Evolutionary conservation across 177 flowering plant species (phyloP).

Genomic region (Telopea speciosissima): DNA sequence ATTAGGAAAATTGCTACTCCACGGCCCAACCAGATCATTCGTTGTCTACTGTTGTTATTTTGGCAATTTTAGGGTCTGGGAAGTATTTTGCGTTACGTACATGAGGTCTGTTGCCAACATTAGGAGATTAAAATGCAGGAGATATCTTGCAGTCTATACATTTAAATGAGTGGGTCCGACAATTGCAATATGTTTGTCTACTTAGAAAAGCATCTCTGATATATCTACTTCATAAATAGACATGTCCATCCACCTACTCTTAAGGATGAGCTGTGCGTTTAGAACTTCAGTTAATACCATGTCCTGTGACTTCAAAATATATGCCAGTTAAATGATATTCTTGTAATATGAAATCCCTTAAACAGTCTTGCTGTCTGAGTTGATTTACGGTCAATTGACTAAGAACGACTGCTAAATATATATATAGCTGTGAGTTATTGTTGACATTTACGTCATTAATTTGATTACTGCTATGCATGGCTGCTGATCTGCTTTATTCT

Average conservation of each 20-base stretch:
- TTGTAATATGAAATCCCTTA: too few species aligned
- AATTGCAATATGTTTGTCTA: background rate
- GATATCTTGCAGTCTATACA: too few species aligned
- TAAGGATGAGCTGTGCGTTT: background rate
- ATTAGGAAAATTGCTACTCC: too few species aligned
- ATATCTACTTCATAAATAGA: background rate
- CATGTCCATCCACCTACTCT: background rate
- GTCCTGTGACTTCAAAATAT: background rate
- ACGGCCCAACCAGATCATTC: too few species aligned
- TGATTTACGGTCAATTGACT: background rate
- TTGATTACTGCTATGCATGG: background rate
- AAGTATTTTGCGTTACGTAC: too few species aligned
- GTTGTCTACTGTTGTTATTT: too few species aligned
- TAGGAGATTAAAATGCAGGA: too few species aligned
- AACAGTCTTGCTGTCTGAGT: too few species aligned
- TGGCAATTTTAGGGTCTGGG: too few species aligned
- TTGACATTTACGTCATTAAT: background rate
- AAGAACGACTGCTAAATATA: too few species aligned
- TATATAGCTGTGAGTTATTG: background rate
- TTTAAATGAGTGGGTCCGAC: background rate
- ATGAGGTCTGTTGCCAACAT: too few species aligned
- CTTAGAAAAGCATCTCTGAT: background rate
- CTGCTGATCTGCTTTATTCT: constrained; percentile 1
- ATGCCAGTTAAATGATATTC: too few species aligned
- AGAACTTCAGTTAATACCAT: background rate